Percentiles rank a stretch among this genome's conserved stretches.
Evolutionary conservation across 164 flowering plant genomes (phyloP).

Genomic region (Berberis vulgaris): DNA sequence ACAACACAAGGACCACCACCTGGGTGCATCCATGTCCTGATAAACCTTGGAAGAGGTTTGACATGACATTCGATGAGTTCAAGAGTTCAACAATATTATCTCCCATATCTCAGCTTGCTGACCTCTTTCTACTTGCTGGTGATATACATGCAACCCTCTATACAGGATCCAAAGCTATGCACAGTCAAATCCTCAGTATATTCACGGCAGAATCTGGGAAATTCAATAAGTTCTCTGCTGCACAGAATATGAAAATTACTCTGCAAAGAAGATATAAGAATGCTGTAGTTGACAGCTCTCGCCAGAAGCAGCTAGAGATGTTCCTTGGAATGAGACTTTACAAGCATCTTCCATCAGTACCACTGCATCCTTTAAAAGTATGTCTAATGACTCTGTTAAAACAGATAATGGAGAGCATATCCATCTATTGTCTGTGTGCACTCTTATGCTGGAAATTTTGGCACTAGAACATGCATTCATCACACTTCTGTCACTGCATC

Average conservation of each 20-base stretch:
- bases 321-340: constrained; percentile 95
- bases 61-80: constrained; percentile 94
- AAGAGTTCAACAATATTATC: constrained; percentile 81
- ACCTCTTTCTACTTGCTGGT: constrained; percentile 81
- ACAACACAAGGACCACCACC: constrained; percentile 92
- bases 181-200: constrained; percentile 92
- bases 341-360: constrained; percentile 87
- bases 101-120: constrained; percentile 79
- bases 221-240: constrained; percentile 88
- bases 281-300: constrained; percentile 86
- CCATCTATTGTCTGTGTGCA: too few relatives aligned
- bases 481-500: too few relatives aligned
- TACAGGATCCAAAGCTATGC: constrained; percentile 99
- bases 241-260: constrained; percentile 89
- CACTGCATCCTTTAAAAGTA: constrained; percentile 69
- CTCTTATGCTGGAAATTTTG: too few relatives aligned
- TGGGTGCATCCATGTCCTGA: constrained; percentile 99
- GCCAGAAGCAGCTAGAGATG: constrained; percentile 96
- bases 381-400: constrained; percentile 35
- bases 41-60: constrained; percentile 51
- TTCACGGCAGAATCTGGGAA: constrained; percentile 87
- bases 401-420: too few relatives aligned
- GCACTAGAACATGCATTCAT: too few relatives aligned
- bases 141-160: constrained; percentile 98
- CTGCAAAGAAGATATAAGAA: constrained; percentile 90